Base-by-base conservation (phyloP, 441 rosid species). In the Isatis lusitanica region DNA sequence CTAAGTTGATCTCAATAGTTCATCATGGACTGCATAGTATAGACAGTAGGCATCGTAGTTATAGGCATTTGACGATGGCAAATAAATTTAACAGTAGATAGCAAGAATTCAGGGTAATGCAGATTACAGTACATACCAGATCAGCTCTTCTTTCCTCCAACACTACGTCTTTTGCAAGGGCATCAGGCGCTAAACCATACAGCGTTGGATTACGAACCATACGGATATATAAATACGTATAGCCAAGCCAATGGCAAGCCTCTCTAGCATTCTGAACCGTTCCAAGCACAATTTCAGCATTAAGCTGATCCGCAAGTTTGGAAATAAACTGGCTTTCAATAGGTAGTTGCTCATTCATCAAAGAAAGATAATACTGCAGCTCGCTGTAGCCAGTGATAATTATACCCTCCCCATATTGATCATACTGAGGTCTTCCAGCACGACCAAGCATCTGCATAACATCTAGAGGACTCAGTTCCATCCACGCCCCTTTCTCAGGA, bases 391-490 rank as follows among this genome's bases (percentile, higher is more conserved):
- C 97, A 62, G 99, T 95, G 75, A 95, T 88, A 73, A 95, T 87
- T 74, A 95, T 92, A 47, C 98, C 97, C 85, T 91, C 97, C 46
- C 97, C 98, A 46, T 77, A 80, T 6, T 91, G 83, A 85, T 95
- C 99, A 82, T 79, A 92, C 78, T 92, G 98, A 69, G 99, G 99
- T 79, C 98, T 84, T 74, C 99, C 98, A 16, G 98, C 99, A 82
- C 99, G 96, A 66, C 98, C 99, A 79, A 94, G 85, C 96, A 94
- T 92, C 91, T 94, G 99, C 99, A 94, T 92, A 55, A 92, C 90
- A 84, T 94, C 98, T 72, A 92, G 78, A 55, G 98, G 98, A 76
- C 97, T 91, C 67, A 94, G 83, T 73, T 92, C 97, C 28, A 91
- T 90, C 98, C 98, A 94, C n/a, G 98, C 92, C 68, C 99, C 99